Conservation (phyloP, 768 basidiomycete species). For the Auriscalpium orientale region DNA sequence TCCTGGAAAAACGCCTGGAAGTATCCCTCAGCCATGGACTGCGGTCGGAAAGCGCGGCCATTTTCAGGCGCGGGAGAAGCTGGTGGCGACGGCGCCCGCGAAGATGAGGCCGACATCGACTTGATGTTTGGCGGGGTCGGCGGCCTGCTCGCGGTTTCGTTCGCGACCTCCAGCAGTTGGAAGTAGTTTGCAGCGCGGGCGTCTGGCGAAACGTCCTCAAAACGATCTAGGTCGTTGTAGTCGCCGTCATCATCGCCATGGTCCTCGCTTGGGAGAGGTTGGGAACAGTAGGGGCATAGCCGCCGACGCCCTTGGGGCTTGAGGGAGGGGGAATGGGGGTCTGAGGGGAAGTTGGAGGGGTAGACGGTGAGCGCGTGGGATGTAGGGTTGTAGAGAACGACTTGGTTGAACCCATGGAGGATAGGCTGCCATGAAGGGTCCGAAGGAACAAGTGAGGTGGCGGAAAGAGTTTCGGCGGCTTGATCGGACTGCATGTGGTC, state of each 20-base stretch:
- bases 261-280: constrained; percentile 34
- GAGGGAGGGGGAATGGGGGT: constrained; percentile 4
- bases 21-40: constrained; percentile 85
- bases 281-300: constrained; percentile 72
- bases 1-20: constrained; percentile 91
- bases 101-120: constrained; percentile 9
- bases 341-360: constrained; percentile 6
- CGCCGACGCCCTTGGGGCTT: constrained; percentile 10
- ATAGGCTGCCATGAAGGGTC: constrained; percentile 65
- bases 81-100: constrained; percentile 23
- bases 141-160: constrained; percentile 52
- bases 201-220: constrained; percentile 24
- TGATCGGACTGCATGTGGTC: too few species aligned
- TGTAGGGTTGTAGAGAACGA: constrained; percentile 81
- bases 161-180: constrained; percentile 64
- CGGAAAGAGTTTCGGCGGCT: too few species aligned
- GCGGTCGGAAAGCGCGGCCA: constrained; percentile 46
- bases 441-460: too few species aligned
- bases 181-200: constrained; percentile 72
- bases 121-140: constrained; percentile 35
- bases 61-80: background rate
- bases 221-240: constrained; percentile 15
- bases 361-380: constrained; percentile 76
- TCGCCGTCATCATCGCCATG: constrained; percentile 26
- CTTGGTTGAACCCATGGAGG: constrained; percentile 75